phyloP scores from a whole-genome alignment of 208 protist genomes.

The Acanthamoeba castellanii region DNA sequence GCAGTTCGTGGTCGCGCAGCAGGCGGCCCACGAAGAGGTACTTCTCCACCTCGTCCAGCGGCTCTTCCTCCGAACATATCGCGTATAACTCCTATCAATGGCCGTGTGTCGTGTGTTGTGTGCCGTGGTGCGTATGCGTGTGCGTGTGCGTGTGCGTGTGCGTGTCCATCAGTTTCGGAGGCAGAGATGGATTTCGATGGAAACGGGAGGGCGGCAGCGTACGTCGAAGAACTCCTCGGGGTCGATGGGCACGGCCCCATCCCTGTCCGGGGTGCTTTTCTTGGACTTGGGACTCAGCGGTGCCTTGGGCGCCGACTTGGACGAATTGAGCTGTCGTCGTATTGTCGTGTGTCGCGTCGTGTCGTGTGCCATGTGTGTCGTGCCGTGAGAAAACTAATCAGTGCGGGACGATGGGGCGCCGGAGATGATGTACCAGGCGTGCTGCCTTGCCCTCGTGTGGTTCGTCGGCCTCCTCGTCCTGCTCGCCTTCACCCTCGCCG shows the following conservation, averaged over 20 bases:
- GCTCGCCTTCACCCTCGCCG: background rate
- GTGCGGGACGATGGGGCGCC: too few relatives aligned
- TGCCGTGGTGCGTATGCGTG: too few relatives aligned
- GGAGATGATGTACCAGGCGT: background rate
- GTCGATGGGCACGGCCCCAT: background rate
- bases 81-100: background rate
- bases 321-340: background rate
- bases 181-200: too few relatives aligned
- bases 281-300: background rate
- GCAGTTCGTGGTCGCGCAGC: conserved; percentile 43
- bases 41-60: conserved; percentile 5
- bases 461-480: background rate
- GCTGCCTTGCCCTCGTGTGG: background rate
- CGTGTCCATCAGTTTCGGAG: too few relatives aligned
- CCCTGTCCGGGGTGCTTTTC: background rate
- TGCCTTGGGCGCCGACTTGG: background rate
- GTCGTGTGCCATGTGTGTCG: too few relatives aligned
- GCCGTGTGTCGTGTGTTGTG: too few relatives aligned
- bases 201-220: background rate
- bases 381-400: too few relatives aligned
- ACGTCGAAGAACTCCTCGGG: background rate
- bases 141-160: too few relatives aligned
- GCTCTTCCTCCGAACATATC: background rate
- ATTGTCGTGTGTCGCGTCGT: too few relatives aligned
- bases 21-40: conserved; percentile 14